Percentiles rank a stretch among this genome's conserved stretches.
These are phyloP conservation scores for Penicillium verhagenii DNA, from an alignment of 495 filamentous ascomycete genomes.

Conservation along the genomic window DNA sequence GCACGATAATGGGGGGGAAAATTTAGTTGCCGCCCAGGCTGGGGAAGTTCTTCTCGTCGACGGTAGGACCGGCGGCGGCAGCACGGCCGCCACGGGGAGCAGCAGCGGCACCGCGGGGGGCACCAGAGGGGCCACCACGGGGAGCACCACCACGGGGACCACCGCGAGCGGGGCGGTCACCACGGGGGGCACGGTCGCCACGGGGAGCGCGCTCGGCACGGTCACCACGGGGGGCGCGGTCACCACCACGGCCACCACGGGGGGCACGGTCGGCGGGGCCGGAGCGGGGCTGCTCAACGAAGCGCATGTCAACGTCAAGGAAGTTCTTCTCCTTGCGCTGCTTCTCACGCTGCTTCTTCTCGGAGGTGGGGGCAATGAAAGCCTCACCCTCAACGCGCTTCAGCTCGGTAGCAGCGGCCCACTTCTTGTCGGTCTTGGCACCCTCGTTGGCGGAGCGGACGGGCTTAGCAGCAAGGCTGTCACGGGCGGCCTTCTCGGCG, in stretches of 20 bases:
- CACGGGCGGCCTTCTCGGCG: constrained; percentile 79
- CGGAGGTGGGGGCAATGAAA: constrained; percentile 71
- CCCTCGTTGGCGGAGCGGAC: constrained; percentile 91
- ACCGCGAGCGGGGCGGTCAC: constrained; percentile 32
- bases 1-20: background rate
- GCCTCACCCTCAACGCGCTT: constrained; percentile 64
- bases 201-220: constrained; percentile 31
- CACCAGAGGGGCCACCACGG: constrained; percentile 24
- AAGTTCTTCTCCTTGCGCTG: constrained; percentile 90
- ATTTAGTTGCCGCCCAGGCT: constrained; percentile 48
- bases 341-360: constrained; percentile 83
- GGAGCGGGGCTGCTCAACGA: constrained; percentile 59
- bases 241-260: constrained; percentile 47
- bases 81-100: constrained; percentile 23
- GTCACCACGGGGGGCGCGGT: constrained; percentile 30
- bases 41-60: constrained; percentile 55
- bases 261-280: constrained; percentile 43
- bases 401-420: constrained; percentile 79
- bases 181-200: constrained; percentile 31
- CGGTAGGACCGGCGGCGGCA: constrained; percentile 34
- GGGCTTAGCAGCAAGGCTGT: constrained; percentile 67
- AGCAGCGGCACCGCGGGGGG: constrained; percentile 25
- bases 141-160: constrained; percentile 31
- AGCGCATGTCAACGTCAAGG: constrained; percentile 82
- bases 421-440: constrained; percentile 81